phyloP scores from a whole-genome alignment of 805 yeast species.

The Sugiyamaella chiloensis region DNA sequence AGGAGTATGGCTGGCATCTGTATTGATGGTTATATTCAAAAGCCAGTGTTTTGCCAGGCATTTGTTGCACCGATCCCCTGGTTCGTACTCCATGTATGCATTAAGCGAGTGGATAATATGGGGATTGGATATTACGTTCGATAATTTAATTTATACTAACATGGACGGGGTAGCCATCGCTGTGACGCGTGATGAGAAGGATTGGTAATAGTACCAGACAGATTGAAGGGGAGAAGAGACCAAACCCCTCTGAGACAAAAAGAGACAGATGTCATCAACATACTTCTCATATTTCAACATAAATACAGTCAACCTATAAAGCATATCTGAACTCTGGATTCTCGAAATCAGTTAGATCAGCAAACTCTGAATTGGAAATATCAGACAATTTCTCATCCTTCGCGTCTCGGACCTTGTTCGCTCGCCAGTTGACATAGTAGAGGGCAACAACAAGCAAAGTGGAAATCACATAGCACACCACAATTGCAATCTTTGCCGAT shows the following conservation, averaged over 20 bases:
- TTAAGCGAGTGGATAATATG: constrained; percentile 80
- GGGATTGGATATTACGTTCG: constrained; percentile 68
- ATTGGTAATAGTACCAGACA: too few relatives aligned
- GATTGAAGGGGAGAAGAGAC: too few relatives aligned
- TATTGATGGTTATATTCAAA: not conserved
- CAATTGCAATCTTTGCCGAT: constrained; percentile 53
- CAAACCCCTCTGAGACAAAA: too few relatives aligned
- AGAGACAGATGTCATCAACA: too few relatives aligned
- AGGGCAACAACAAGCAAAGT: constrained; percentile 39
- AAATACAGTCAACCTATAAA: too few relatives aligned
- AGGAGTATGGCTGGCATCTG: not conserved
- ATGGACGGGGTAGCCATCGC: not conserved
- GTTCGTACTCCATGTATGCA: constrained; percentile 80
- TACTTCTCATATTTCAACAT: too few relatives aligned
- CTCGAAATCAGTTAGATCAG: constrained; percentile 52
- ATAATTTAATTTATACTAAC: constrained; percentile 43
- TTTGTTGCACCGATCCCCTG: constrained; percentile 66
- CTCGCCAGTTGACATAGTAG: constrained; percentile 28
- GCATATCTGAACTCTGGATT: constrained; percentile 41
- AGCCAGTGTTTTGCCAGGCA: constrained; percentile 44
- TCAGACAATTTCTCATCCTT: constrained; percentile 31
- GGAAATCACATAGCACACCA: constrained; percentile 38
- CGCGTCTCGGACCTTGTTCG: constrained; percentile 50
- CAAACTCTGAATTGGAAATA: constrained; percentile 15
- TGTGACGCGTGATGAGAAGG: not conserved